Base-by-base conservation (phyloP, 805 yeast species). In the Candida quercuum region DNA sequence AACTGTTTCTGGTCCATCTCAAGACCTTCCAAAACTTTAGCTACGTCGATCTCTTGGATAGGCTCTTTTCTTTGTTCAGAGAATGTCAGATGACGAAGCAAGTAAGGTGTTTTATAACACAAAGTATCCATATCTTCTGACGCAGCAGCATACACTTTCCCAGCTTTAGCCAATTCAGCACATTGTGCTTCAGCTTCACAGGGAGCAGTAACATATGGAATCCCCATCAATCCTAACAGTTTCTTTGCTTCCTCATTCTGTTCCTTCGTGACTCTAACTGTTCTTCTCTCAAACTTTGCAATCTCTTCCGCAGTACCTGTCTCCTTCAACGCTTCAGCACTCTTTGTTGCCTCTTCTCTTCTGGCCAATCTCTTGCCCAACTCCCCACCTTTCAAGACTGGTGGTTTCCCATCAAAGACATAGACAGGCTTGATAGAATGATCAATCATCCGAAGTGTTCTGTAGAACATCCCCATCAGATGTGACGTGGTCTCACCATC, bases 121-220 rank as follows among this genome's bases (percentile, higher is more conserved):
- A 93, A 60, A 1, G 99, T 93, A 63, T 93, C 99, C 99, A 93
- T 93, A 76, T 93, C 99, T 59, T 93, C 99, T 6, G 95, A 84
- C 1, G 97, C 99, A 3, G 98, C 96, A 8, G 95, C 99, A 57
- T 81, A 93, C 0, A 91, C 98, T 55, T 87, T 88, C 2, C 96
- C 97, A 11, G 78, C 75, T 40, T 78, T 75, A 4, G 97, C 97
- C 33, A 93, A 64, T 45, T 79, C 93, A 0, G 99, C 98, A 67
- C 99, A 93, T 54, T 93, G 98, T 0, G 99, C 96, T 59, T 93
- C 99, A 2, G 99, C 99, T 61, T 93, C 99, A 57, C 96, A 82
- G 2, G 99, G 99, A 0, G 99, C 98, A 38, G 78, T 79, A 5
- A 93, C 83, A 50, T 68, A 86, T 2, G 99, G 99, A 35, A 93